phyloP scores from a whole-genome alignment of 805 yeast genomes.

The Gaillardinia entomophila region DNA sequence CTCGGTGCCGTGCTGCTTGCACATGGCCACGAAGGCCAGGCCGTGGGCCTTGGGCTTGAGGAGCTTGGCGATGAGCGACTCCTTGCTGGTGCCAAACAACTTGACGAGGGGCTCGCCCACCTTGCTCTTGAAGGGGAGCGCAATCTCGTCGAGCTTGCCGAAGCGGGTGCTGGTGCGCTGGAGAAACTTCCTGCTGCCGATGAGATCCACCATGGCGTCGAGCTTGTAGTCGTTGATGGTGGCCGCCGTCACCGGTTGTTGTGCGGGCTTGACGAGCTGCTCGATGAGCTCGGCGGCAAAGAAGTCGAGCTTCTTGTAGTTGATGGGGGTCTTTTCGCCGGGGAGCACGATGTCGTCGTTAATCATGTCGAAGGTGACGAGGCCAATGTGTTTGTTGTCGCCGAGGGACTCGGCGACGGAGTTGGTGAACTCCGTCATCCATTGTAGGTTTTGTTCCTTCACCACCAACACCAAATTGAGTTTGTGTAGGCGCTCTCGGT shows the following conservation, averaged over 20 bases:
- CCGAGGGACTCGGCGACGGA: conserved; percentile 16
- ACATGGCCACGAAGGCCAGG: conserved; percentile 29
- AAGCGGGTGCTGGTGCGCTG: conserved; percentile 24
- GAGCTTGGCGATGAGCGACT: conserved; percentile 27
- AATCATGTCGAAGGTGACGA: conserved; percentile 27
- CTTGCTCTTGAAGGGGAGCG: conserved; percentile 21
- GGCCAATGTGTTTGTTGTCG: conserved; percentile 15
- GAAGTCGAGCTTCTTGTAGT: conserved; percentile 32
- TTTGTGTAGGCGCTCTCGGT: conserved; percentile 12
- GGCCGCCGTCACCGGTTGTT: conserved; percentile 11
- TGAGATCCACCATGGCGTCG: conserved; percentile 33
- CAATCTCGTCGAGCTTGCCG: conserved; percentile 21
- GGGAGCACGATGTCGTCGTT: conserved; percentile 30
- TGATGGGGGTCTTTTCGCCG: conserved; percentile 27
- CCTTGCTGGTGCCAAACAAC: conserved; percentile 23
- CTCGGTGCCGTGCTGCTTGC: conserved; percentile 21
- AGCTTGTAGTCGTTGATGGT: conserved; percentile 23
- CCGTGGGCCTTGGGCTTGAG: conserved; percentile 31
- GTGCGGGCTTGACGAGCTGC: conserved; percentile 21
- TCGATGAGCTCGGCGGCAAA: conserved; percentile 34
- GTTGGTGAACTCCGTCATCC: conserved; percentile 15
- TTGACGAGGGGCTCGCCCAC: conserved; percentile 10
- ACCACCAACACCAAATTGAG: conserved; percentile 28
- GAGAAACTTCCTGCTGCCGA: conserved; percentile 34
- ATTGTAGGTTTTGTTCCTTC: conserved; percentile 12